Evolutionary conservation across 73 alveolate genomes (phyloP).

Genomic region (Paramecium pentaurelia): DNA sequence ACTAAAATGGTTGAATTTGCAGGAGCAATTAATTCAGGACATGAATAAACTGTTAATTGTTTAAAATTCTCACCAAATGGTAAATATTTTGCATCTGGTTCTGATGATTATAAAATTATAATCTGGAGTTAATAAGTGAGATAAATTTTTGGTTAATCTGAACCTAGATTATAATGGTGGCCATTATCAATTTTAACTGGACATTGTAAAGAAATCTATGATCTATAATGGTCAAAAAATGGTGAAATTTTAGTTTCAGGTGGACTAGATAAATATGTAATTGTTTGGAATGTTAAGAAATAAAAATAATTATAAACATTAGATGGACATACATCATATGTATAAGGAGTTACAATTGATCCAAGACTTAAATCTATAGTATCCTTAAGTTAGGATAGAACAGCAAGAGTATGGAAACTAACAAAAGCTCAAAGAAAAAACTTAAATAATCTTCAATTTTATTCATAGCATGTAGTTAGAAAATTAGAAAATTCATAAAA

Average conservation of each 20-base stretch:
- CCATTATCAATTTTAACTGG: constrained; percentile 84
- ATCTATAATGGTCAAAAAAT: constrained; percentile 89
- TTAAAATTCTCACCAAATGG: constrained; percentile 91
- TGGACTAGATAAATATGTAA: constrained; percentile 86
- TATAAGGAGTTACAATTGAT: constrained; percentile 92
- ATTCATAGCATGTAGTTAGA: constrained; percentile 21
- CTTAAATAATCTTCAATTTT: constrained; percentile 18
- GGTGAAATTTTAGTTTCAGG: constrained; percentile 85
- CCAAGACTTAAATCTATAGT: constrained; percentile 84
- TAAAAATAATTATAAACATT: constrained; percentile 79
- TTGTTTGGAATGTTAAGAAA: constrained; percentile 83
- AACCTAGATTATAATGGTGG: constrained; percentile 83
- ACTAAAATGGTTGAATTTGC: constrained; percentile 10
- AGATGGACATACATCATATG: constrained; percentile 89
- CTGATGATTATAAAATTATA: constrained; percentile 85
- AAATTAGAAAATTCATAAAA: constrained; percentile 50
- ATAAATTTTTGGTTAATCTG: constrained; percentile 84
- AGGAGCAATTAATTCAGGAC: constrained; percentile 66
- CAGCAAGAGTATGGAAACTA: constrained; percentile 79
- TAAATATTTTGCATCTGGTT: constrained; percentile 89
- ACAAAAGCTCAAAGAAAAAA: constrained; percentile 69
- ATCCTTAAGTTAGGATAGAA: constrained; percentile 87
- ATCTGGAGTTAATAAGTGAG: constrained; percentile 81
- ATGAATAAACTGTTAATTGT: constrained; percentile 83
- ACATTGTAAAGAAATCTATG: constrained; percentile 91